Conservation (phyloP, 1,284 basidiomycete species). For the Ceratobasidium sp. region DNA sequence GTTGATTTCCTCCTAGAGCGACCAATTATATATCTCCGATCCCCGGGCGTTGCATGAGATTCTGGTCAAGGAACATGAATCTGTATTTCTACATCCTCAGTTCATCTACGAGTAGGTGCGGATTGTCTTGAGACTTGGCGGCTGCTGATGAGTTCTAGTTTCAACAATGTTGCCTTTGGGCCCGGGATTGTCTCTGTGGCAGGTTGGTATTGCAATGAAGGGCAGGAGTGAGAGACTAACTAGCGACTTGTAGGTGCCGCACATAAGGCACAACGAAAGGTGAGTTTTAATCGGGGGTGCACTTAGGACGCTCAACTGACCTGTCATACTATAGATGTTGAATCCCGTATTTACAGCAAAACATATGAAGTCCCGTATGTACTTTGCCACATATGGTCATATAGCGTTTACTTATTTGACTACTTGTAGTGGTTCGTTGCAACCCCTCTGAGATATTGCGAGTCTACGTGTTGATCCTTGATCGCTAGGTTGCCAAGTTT, state of each 20-base stretch:
- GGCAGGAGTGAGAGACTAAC: background rate
- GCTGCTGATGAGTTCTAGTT: background rate
- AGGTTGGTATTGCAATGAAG: background rate
- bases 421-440: background rate
- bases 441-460: background rate
- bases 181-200: background rate
- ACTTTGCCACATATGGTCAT: background rate
- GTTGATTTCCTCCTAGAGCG: background rate
- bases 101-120: background rate
- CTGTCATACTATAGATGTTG: conserved; percentile 1
- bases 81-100: conserved; percentile 1
- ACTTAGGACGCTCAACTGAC: background rate
- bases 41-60: conserved; percentile 26
- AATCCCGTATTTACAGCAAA: conserved; percentile 33
- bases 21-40: conserved; percentile 21
- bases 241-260: background rate
- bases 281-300: background rate
- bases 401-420: background rate
- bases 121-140: background rate
- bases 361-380: conserved; percentile 30
- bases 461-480: background rate
- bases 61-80: conserved; percentile 23
- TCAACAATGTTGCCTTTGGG: background rate
- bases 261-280: conserved; percentile 35
- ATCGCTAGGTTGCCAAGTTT: background rate